Evolutionary conservation across 805 yeast species (phyloP).

Genomic region (Candida khao-thaluensis): DNA sequence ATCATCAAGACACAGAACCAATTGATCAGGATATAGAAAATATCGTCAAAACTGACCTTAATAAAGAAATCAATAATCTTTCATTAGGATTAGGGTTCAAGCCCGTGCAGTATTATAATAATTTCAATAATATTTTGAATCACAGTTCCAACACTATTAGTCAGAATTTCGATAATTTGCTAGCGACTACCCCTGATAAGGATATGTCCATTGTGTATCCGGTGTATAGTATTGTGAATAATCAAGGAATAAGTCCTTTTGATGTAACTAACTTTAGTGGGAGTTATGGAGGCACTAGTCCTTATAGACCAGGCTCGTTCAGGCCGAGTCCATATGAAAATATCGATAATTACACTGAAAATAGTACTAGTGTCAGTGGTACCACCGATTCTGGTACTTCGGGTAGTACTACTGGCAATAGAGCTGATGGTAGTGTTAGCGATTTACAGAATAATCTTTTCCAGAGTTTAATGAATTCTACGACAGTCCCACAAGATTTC

Average conservation of each 20-base stretch:
- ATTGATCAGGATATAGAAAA: background rate
- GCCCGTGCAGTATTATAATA: constrained; percentile 7
- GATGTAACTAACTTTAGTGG: background rate
- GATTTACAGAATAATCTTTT: constrained; percentile 12
- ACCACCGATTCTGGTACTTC: background rate
- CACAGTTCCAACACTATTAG: constrained; percentile 17
- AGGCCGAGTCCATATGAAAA: background rate
- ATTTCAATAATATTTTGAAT: constrained; percentile 15
- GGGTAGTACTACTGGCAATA: too few relatives aligned
- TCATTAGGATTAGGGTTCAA: constrained; percentile 4
- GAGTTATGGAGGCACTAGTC: constrained; percentile 1
- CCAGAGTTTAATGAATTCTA: constrained; percentile 11
- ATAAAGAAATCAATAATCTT: constrained; percentile 15
- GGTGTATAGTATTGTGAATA: constrained; percentile 27
- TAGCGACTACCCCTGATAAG: constrained; percentile 19
- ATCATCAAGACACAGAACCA: background rate
- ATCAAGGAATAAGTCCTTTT: constrained; percentile 15
- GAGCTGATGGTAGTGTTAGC: background rate
- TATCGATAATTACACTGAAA: background rate
- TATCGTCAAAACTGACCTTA: constrained; percentile 5
- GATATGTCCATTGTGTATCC: constrained; percentile 39
- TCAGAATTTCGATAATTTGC: constrained; percentile 35
- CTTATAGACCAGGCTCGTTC: too few relatives aligned
- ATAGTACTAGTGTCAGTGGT: too few relatives aligned
- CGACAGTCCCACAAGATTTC: constrained; percentile 14